Evolutionary conservation across 345 rosid species (phyloP), one percentile per base, ranked within the genome.

Genomic region (Excoecaria cochinchinensis): DNA sequence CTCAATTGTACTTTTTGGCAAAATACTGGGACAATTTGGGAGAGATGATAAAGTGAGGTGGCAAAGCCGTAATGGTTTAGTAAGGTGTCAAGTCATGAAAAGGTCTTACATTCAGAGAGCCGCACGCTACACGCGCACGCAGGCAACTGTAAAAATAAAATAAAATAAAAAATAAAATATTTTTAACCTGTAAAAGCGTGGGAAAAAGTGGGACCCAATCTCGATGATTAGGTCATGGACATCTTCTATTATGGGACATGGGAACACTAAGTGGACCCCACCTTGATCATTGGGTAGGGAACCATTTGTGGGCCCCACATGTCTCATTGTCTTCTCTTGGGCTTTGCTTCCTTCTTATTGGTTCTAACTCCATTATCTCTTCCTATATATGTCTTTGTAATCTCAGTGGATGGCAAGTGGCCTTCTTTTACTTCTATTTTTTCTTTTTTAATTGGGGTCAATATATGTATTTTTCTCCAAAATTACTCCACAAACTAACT

Each of bases 251-350:
- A 31, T 31, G 31, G 31, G 31, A 31, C 31, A 31, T 31, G 31
- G 31, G 31, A 31, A 31, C 31, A 31, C 31, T 31, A 31, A 31
- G 74, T 78, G 88, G 88, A 64, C 36, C 88, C 87, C 80, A 60
- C 15, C 25, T 69, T 82, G 87, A 86, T 87, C 88, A 88, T 84
- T 80, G 75, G 88, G 87, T 77, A 75, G 88, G 86, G 83, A 84
- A 87, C 94, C 81, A 56, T 16, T 10, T 21, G 74, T 74, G 84
- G 92, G 78, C 42, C 86, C 83, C 72, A 55, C 31, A 58, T 87
- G 93, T 88, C 89, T 71, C 62, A 73, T 74, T 86, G 89, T 81
- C 91, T 12, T 59, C 22, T 31, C 31, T 31, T 31, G 31, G 31
- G 60, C 19, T 70, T 80, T 69, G 78, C 76, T 74, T 52, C 16